Conservation (phyloP, 1,284 basidiomycete genomes). For the Rhodotorula mucilaginosa region DNA sequence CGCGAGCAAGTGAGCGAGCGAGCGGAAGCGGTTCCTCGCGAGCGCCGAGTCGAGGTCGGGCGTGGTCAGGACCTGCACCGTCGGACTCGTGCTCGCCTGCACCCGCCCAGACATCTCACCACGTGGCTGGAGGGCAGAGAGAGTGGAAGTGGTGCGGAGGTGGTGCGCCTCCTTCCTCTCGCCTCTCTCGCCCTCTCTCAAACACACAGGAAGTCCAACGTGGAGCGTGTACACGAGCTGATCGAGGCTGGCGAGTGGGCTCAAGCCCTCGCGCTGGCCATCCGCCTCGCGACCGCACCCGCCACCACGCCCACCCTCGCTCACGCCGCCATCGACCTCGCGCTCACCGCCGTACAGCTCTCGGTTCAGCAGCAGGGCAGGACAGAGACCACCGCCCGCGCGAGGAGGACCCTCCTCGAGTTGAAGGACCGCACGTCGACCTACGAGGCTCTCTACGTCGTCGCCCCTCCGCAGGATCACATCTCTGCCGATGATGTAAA, state of each 20-base stretch:
- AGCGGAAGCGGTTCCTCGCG: conserved; percentile 4
- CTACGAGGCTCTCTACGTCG: conserved; percentile 33
- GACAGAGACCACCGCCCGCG: conserved; percentile 17
- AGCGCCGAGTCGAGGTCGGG: conserved; percentile 19
- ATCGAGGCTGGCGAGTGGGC: conserved; percentile 19
- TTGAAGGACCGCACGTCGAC: conserved; percentile 32
- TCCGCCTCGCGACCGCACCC: neutral
- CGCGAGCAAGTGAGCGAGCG: conserved; percentile 14
- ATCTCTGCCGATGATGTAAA: neutral
- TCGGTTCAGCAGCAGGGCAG: conserved; percentile 32
- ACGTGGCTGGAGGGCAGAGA: neutral
- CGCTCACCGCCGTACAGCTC: conserved; percentile 16
- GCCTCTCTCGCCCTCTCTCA: neutral
- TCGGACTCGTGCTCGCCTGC: conserved; percentile 4
- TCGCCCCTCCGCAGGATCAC: neutral
- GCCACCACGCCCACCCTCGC: neutral
- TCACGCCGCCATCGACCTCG: neutral
- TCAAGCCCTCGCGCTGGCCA: conserved; percentile 10
- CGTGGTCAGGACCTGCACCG: conserved; percentile 21
- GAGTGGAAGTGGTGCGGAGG: neutral
- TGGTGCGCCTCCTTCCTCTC: neutral
- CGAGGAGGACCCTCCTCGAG: conserved; percentile 29
- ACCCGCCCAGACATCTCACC: no score
- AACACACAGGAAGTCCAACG: neutral
- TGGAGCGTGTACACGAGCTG: conserved; percentile 17